Base-by-base conservation (phyloP, 768 basidiomycete genomes). In the Podaxis sp. region DNA sequence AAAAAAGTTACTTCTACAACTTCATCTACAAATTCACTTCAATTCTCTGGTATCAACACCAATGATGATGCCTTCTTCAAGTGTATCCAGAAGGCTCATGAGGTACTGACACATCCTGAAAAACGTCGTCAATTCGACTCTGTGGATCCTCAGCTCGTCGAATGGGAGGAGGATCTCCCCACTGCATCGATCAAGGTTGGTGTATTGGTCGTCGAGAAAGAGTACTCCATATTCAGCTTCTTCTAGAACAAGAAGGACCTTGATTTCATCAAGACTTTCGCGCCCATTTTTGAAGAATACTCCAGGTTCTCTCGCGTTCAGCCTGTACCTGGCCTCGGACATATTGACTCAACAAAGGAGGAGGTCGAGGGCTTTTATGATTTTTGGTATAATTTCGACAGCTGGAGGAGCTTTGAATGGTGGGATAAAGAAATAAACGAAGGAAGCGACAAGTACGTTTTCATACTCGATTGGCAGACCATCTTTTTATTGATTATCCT, bases 21-120 rank as follows among this genome's bases (percentile, higher is more conserved):
- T 7, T 66, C 73, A 8, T 65, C 70, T 54, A 58, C 75, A 17
- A 73, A 73, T 65, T 70, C 75, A 26, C 65, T 77, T 52, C 85
- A 90, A 28, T 75, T 80, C 59, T 49, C 70, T 10, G 87, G 84
- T 49, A 76, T 83, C 38, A 85, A 92, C 69, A 89, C 93, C 63
- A 96, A 99, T 79, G 96, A 98, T 75, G 96, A 99, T 70, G 89
- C 88, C 0, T 99, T 99, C 83, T 99, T 99, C 91, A 99, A 99
- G 78, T 99, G 97, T 75, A 99, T 99, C 68, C 89, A 93, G 78
- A 99, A 99, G 77, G 96, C 96, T n/a, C 86, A 91, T 77, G 97
- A 99, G 68, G 89, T 95, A 46, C 88, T 99, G 61, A 89, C 88
- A 50, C 84, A 96, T 76, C 71, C 87, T 22, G 95, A 98, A 72